A percentile compares a stretch with the other conserved stretches of the same genome.
Evolutionary conservation across 768 basidiomycete genomes (phyloP).

Genomic region (Podaxis rugospora): DNA sequence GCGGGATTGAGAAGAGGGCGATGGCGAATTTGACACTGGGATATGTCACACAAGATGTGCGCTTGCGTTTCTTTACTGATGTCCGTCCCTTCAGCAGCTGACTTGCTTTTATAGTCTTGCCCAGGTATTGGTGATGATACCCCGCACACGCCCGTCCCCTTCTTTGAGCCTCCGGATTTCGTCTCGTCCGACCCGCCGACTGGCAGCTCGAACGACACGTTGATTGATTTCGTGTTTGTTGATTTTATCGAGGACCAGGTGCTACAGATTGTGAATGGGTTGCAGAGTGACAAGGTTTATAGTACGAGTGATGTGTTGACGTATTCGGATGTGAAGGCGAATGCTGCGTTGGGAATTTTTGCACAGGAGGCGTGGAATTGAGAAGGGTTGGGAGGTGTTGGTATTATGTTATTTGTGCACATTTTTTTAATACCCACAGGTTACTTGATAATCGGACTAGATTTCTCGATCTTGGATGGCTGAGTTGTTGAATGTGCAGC

Average conservation of each 20-base stretch:
- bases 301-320: constrained; percentile 43
- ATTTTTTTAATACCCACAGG: too few relatives aligned
- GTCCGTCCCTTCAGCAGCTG: neutral
- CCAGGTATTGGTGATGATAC: constrained; percentile 76
- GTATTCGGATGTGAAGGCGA: constrained; percentile 51
- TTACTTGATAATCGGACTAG: too few relatives aligned
- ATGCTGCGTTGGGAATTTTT: constrained; percentile 51
- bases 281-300: constrained; percentile 48
- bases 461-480: too few relatives aligned
- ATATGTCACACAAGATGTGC: constrained; percentile 72
- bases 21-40: constrained; percentile 59
- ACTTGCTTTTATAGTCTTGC: constrained; percentile 42
- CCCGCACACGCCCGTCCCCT: constrained; percentile 55
- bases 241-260: constrained; percentile 59
- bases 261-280: constrained; percentile 48
- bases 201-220: constrained; percentile 37
- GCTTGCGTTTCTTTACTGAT: neutral
- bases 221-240: constrained; percentile 73
- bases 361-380: constrained; percentile 47
- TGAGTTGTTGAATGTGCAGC: too few relatives aligned
- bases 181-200: constrained; percentile 52
- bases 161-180: constrained; percentile 51
- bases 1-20: constrained; percentile 34
- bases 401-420: too few relatives aligned
- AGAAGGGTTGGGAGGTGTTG: neutral